Evolutionary conservation across 1,284 basidiomycete species (phyloP), one percentile per base, ranked within the genome.

Genomic region (Cystobasidium sp.): DNA sequence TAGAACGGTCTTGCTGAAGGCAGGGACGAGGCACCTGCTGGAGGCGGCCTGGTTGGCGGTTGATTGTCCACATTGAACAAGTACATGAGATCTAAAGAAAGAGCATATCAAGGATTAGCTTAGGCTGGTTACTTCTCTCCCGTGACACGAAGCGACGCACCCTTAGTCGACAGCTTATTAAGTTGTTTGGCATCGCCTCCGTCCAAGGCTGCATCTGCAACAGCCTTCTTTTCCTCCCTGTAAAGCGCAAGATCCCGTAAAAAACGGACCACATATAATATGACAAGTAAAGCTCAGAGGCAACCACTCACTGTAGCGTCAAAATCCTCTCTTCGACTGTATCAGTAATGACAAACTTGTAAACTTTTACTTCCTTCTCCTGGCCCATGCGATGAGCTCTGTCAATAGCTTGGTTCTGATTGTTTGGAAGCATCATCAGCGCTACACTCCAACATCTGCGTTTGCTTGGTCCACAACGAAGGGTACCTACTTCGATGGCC

Each of bases 361-460:
- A 94, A 78, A 98, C 95, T 81, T 91, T 88, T 51, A 98, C 95
- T 74, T 90, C 87, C 16, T 89, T 88, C 62, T 85, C 90, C 84
- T 98, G 96, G 10, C 95, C 94, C 68, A 92, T 88, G 52, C 84
- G 83, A 71, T 79, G 78, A 0, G 92, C 91, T 68, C 96, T 90
- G 82, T 97, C 96, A 79, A 96, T 96, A 0, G 94, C 94, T 85
- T 97, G 94, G 77, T 93, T 91, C 86, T 80, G 78, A 58, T 7
- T 41, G 8, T 22, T 24, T 37, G 71, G n/a, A 18, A 53, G n/a
- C 41, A n/a, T 10, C 84, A 93, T 16, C 6, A 51, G 49, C 49
- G 6, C 49, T 16, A 51, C 20, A 4, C 16, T 51, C 2, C 31
- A 31, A 31, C 5, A 31, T 31, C 31, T 31, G 31, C 5, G 5